Evolutionary conservation across 257 asterid genomes (phyloP).

Genomic region (Plantago ovata): DNA sequence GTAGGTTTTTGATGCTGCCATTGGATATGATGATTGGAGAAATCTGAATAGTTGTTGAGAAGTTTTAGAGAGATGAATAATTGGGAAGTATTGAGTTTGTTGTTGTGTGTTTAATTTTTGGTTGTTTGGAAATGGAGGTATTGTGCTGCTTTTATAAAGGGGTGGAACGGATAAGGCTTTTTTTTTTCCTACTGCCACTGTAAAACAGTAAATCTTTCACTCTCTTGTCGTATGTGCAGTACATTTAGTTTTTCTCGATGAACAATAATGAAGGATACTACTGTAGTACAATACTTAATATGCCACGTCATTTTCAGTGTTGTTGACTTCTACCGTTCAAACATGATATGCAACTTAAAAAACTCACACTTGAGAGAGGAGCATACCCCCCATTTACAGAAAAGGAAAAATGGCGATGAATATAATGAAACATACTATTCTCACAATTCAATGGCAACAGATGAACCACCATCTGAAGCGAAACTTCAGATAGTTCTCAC

Average conservation of each 20-base stretch:
- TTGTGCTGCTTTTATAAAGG: constrained; percentile 41
- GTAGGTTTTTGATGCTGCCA: constrained; percentile 79
- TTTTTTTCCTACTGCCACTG: neutral
- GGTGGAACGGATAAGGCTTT: constrained; percentile 48
- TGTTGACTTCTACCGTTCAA: no score
- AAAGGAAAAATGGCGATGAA: constrained; percentile 20
- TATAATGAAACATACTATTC: constrained; percentile 7
- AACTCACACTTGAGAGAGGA: no score
- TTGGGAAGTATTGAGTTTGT: neutral
- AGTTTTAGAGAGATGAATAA: neutral
- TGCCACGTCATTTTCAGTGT: no score
- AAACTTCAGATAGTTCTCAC: constrained; percentile 80
- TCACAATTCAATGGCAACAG: constrained; percentile 46
- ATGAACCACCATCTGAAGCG: constrained; percentile 56
- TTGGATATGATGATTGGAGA: constrained; percentile 9
- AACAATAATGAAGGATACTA: no score
- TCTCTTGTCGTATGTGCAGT: no score
- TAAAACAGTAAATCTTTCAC: neutral
- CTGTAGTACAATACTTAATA: no score
- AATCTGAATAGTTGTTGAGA: neutral
- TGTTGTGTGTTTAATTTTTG: no score
- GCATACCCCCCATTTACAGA: no score
- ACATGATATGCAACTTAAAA: no score
- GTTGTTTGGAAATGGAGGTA: constrained; percentile 6
- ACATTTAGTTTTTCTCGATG: no score